Evolutionary conservation across 331 rosid species (phyloP), one percentile per base, ranked within the genome.

Genomic region (Cucumis variabilis): DNA sequence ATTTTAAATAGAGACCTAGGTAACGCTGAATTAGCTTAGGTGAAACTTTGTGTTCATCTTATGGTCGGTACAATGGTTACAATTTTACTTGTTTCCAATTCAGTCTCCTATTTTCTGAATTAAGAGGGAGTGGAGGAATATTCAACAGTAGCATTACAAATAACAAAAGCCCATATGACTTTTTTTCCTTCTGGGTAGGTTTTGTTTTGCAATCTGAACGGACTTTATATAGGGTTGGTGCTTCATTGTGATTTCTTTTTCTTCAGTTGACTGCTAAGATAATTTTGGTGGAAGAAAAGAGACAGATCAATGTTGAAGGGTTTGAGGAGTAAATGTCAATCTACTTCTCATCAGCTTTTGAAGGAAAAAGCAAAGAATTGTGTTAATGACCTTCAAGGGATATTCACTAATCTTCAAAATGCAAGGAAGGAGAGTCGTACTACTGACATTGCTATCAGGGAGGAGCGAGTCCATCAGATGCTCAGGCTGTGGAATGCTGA

Each of bases 371-470:
- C 98, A 0, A 97, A 95, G 93, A 97, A 94, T 83, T 95, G 97
- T 25, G 99, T 97, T 14, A 94, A 93, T 91, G 99, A 97, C 89
- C 88, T 97, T 90, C 98, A 97, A 89, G 90, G 92, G 66, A 92
- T 92, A 91, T 97, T 97, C 88, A 53, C 90, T 86, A 94, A 93
- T 90, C 94, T 97, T 90, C 99, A 94, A 89, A 93, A 90, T 77
- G 99, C 99, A 9, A 92, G 98, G 93, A 96, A 96, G 97, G 99
- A 96, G 90, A 95, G 98, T 88, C 96, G 98, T 58, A 73, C 96
- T 0, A 87, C 90, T 12, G 98, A 95, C 68, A 90, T 90, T 55
- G 91, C 94, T 1, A 94, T 96, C n/a, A 95, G 95, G 2, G 98
- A 96, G 92, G 99, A 96, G 85, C 98, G 95, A 90, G 95, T 96